Evolutionary conservation across 495 filamentous ascomycete genomes (phyloP), one percentile per base, ranked within the genome.

Genomic region (Penicillium maclennaniae): DNA sequence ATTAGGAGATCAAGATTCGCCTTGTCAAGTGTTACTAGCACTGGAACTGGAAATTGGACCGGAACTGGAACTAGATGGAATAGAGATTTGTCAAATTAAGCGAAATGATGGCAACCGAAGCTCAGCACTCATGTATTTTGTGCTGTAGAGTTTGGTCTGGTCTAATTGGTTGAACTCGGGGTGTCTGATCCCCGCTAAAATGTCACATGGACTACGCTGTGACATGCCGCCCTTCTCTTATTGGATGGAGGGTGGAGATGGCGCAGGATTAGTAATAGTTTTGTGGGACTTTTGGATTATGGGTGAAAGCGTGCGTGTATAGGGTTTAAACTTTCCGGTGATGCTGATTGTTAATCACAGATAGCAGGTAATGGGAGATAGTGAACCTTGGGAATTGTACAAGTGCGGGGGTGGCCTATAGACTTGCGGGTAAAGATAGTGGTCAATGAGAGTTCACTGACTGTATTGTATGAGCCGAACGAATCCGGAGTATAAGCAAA

Each of bases 171-270:
- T 14, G 31, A 14, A 34, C 31, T 12, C 2, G 10, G 3, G 10
- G 3, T 10, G 31, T 34, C 31, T 34, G 9, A 34, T 34, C 31
- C 31, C 9, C 9, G 31, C 27, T 31, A 31, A 31, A 34, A 34
- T 14, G 31, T 51, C 48, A 51, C 48, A 51, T 51, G 40, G 40
- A 16, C 7, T 19, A n/a, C 16, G 19, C 43, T 2, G 23, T 31
- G 47, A 27, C 37, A 49, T 49, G 14, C 15, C 21, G 12, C 6
- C 2, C 2, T 23, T 4, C 3, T 26, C n/a, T 17, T n/a, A 49
- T 49, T 49, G 47, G 47, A 12, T 6, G n/a, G 5, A 1, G 34
- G 14, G 7, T 27, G 20, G 21, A 16, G 23, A 12, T 15, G 21
- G 20, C 25, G 23, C 16, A 8, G 9, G 2, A 34, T 34, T 34